A percentile compares a stretch with the other conserved stretches of the same genome.
Evolutionary conservation across 116 monocot genomes (phyloP).

Genomic region (Phalaenopsis hybrid): DNA sequence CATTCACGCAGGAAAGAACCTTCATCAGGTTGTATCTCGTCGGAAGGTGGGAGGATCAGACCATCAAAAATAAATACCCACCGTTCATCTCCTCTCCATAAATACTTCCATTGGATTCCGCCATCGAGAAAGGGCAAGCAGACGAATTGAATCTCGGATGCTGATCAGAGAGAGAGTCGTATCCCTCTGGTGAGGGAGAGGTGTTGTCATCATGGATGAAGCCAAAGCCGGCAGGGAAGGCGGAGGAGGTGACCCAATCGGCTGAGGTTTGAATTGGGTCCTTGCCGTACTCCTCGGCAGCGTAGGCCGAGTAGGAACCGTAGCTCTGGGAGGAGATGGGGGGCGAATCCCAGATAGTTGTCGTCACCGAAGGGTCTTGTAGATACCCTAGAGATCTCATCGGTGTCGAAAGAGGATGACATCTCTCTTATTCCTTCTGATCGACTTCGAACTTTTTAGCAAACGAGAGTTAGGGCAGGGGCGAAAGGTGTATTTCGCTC

Average conservation of each 20-base stretch:
- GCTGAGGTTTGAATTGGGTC: neutral
- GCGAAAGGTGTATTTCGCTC: too few species aligned
- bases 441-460: too few species aligned
- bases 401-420: neutral
- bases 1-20: slow-evolving; percentile 61
- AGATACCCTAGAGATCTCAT: slow-evolving; percentile 11
- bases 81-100: slow-evolving; percentile 14
- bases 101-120: slow-evolving; percentile 43
- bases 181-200: slow-evolving; percentile 15
- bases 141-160: slow-evolving; percentile 11
- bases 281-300: neutral
- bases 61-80: slow-evolving; percentile 30
- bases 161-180: slow-evolving; percentile 8
- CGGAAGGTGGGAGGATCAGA: slow-evolving; percentile 28
- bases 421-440: too few species aligned
- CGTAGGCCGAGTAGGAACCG: neutral
- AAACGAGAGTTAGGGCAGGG: too few species aligned
- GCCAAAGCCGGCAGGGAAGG: neutral
- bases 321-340: slow-evolving; percentile 2
- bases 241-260: neutral
- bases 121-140: slow-evolving; percentile 18
- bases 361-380: slow-evolving; percentile 49
- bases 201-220: neutral
- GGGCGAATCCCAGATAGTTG: slow-evolving; percentile 32
- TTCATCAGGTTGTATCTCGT: slow-evolving; percentile 58